Base-by-base conservation (phyloP, 2,329 filamentous ascomycete genomes). In the Ophiocordyceps sinensis region DNA sequence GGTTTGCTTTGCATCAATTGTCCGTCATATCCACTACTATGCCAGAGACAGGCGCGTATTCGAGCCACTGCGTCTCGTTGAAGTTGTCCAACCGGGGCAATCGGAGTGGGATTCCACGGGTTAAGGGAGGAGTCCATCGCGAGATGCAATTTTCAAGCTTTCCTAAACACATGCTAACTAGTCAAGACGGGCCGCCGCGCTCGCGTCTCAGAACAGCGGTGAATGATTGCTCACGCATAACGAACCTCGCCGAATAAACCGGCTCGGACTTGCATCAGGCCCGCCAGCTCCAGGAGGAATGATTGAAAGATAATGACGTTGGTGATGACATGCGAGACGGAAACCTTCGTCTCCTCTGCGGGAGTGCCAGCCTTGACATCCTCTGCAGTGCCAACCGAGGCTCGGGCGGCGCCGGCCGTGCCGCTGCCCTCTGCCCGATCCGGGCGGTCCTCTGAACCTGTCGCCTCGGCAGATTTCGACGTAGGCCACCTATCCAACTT, bases 231-330 rank as follows among this genome's bases (percentile, higher is more conserved):
- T 41, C 36, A 63, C 36, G 61, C 57, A 43, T 81, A 85, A 32
- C 72, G 74, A 23, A 86, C 78, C 57, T 89, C 85, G 41, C 81
- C 80, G 59, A 89, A 88, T 38, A 88, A 58, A 12, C 78, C 79
- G 21, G 80, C 82, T 41, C 85, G 69, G 30, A 83, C 79, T 57
- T 89, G 83, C 44, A 87, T 68, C 50, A 88, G 60, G 23, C 82
- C 81, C 2, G 82, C 78, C 42, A 89, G 59, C 58, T 91, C 85
- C 39, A 89, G 68, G 39, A 89, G 61, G 55, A 91, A 91, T 30
- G 83, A 82, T 57, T 91, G 85, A 43, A 87, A 66, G 39, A 89
- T 74, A 43, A 89, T 75, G 34, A 82, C 75, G 56, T 89, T 91
- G 6, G 84, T 89, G 46, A 91, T 64, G 11, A 89, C 66, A 55